A percentile compares a stretch with the other conserved stretches of the same genome.
Conservation (phyloP, 228 moss, liverwort and hornwort species). For the Sphagnum fallax region DNA sequence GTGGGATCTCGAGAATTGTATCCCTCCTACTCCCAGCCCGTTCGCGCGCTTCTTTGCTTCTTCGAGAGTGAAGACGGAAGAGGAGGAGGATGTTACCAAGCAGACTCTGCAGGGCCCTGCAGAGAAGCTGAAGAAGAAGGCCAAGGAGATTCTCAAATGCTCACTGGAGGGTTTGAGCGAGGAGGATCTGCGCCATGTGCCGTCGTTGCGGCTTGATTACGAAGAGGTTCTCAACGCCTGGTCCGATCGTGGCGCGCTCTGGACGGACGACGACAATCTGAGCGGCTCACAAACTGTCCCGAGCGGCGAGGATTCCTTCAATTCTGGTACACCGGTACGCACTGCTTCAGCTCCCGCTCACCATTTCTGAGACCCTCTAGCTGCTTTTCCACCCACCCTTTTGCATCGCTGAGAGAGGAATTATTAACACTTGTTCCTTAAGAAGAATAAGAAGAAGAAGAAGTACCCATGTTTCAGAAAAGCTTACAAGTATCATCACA, state of each 20-base stretch:
- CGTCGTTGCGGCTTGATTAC: constrained; percentile 40
- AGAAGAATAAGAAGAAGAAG: background rate
- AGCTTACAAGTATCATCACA: background rate
- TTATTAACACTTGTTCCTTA: background rate
- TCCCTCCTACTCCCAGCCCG: background rate
- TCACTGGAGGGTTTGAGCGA: constrained; percentile 14
- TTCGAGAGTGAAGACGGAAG: constrained; percentile 32
- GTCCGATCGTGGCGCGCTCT: constrained; percentile 49
- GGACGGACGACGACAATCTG: constrained; percentile 36
- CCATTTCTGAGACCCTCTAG: too few relatives aligned
- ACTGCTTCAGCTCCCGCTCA: background rate
- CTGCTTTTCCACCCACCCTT: too few relatives aligned
- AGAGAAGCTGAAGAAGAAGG: constrained; percentile 39
- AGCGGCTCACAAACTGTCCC: background rate
- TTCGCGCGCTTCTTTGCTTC: constrained; percentile 33
- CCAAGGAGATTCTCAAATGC: constrained; percentile 43
- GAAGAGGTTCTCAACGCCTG: constrained; percentile 52
- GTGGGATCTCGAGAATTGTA: too few relatives aligned
- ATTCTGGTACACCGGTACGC: constrained; percentile 27
- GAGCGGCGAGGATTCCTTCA: constrained; percentile 12
- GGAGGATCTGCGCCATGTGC: constrained; percentile 22
- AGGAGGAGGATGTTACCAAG: too few relatives aligned
- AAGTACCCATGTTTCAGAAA: background rate
- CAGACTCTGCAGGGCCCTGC: constrained; percentile 11
- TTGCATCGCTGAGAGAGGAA: too few relatives aligned